These are phyloP conservation scores for Neurospora sp. DNA, from an alignment of 495 filamentous ascomycete species.

Conservation along the genomic window DNA sequence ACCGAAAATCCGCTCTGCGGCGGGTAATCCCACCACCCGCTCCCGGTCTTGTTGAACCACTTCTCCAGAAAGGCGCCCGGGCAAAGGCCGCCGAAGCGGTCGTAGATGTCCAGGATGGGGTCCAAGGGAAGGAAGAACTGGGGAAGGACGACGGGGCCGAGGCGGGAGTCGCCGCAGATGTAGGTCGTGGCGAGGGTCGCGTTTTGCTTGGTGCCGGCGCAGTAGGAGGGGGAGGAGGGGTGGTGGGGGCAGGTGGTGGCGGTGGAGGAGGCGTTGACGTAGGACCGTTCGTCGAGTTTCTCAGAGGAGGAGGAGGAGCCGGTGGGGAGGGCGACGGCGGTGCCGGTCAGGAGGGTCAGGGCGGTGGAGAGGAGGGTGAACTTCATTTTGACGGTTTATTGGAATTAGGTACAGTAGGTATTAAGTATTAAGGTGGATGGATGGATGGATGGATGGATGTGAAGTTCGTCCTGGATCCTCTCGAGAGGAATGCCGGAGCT, in stretches of 20 bases:
- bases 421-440: neutral
- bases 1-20: constrained; percentile 33
- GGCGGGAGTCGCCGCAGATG: constrained; percentile 43
- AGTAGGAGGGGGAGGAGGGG: constrained; percentile 11
- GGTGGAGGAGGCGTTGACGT: neutral
- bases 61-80: constrained; percentile 37
- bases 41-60: constrained; percentile 29
- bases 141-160: constrained; percentile 39
- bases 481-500: neutral
- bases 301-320: neutral
- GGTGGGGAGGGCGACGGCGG: neutral
- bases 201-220: constrained; percentile 30
- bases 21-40: constrained; percentile 35
- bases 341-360: neutral
- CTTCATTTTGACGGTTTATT: neutral
- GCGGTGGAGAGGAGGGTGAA: neutral
- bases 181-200: constrained; percentile 18
- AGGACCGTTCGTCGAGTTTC: neutral
- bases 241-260: neutral
- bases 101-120: constrained; percentile 27
- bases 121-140: constrained; percentile 26
- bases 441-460: neutral
- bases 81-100: constrained; percentile 39
- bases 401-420: neutral
- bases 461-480: neutral